These are phyloP conservation scores for Globisporangium alternatum DNA, from an alignment of 352 stramenopile genomes.

Conservation along the genomic window DNA sequence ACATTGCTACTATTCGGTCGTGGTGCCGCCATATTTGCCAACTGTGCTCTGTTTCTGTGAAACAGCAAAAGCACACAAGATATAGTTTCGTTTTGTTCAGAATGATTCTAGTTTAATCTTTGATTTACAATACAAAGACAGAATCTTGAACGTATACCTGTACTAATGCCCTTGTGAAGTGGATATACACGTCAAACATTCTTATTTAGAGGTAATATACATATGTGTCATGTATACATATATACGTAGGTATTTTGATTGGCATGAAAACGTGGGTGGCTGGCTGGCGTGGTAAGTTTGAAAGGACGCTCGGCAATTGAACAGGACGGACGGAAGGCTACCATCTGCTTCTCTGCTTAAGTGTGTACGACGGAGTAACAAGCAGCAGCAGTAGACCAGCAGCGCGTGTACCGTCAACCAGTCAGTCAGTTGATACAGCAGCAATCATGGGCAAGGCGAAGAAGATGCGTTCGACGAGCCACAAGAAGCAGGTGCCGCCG, in stretches of 20 bases:
- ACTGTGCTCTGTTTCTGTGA: not conserved
- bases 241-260: constrained; percentile 2
- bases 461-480: constrained; percentile 79
- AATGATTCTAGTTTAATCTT: not conserved
- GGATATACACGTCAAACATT: too few relatives aligned
- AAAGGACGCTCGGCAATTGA: not conserved
- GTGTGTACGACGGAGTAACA: not conserved
- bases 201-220: too few relatives aligned
- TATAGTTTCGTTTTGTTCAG: too few relatives aligned
- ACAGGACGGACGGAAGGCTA: not conserved
- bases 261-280: constrained; percentile 2
- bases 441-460: constrained; percentile 83
- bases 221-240: too few relatives aligned
- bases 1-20: constrained; percentile 8
- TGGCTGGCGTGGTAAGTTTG: constrained; percentile 11
- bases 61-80: too few relatives aligned
- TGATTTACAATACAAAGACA: not conserved
- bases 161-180: too few relatives aligned
- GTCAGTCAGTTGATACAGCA: not conserved
- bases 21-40: not conserved
- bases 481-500: constrained; percentile 76
- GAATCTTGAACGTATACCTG: too few relatives aligned
- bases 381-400: not conserved
- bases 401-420: not conserved
- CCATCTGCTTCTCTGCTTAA: not conserved